These are phyloP conservation scores for Phytopythium kandeliae DNA, from an alignment of 352 stramenopile genomes.

Conservation along the genomic window DNA sequence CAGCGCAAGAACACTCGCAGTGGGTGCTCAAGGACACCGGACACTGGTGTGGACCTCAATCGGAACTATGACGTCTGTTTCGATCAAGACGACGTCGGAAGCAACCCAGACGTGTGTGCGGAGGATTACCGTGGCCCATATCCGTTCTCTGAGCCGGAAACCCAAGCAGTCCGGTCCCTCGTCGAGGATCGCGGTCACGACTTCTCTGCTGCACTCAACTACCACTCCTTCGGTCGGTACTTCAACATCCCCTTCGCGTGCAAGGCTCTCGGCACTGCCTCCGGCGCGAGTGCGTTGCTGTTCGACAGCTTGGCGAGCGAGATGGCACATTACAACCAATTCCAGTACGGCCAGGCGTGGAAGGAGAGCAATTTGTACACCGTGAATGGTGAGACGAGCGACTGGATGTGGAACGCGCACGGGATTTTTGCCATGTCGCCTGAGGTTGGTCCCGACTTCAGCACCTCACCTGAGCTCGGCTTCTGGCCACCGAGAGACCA, in stretches of 20 bases:
- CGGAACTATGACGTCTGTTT: constrained; percentile 86
- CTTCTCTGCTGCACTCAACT: constrained; percentile 70
- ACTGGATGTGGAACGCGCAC: constrained; percentile 82
- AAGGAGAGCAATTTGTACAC: constrained; percentile 82
- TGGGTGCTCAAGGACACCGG: constrained; percentile 23
- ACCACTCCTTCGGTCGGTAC: constrained; percentile 81
- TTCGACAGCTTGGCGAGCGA: constrained; percentile 54
- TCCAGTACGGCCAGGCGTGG: constrained; percentile 74
- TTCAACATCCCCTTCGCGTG: constrained; percentile 85
- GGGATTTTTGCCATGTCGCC: constrained; percentile 83
- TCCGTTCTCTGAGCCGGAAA: constrained; percentile 82
- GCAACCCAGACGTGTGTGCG: constrained; percentile 54
- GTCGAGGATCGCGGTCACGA: constrained; percentile 44
- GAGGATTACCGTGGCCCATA: constrained; percentile 67
- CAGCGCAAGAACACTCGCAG: constrained; percentile 65
- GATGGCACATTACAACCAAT: constrained; percentile 73
- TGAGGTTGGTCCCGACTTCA: constrained; percentile 68
- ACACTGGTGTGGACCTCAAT: constrained; percentile 75
- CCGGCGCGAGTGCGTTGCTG: constrained; percentile 20
- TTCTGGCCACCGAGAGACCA: constrained; percentile 65
- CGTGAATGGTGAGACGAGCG: constrained; percentile 83
- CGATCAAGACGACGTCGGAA: constrained; percentile 46
- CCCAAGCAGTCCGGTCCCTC: constrained; percentile 58
- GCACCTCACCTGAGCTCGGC: constrained; percentile 21
- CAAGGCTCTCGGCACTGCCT: constrained; percentile 44